Conservation (phyloP, 306 rosid species). For the Corylus americana region DNA sequence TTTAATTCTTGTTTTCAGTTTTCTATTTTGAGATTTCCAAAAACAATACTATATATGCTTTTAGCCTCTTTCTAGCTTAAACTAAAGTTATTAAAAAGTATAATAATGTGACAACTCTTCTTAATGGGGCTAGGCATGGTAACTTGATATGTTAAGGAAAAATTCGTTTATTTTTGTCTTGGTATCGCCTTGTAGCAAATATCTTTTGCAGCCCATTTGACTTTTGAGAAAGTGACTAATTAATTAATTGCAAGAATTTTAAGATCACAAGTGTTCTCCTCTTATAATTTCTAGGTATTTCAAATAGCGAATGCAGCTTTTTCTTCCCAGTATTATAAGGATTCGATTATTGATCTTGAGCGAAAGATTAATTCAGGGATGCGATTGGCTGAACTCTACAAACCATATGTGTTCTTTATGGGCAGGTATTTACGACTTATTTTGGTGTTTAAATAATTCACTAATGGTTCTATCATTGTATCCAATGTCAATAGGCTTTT, state of each 20-base stretch:
- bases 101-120: too few species aligned
- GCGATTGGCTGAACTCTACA: slow-evolving; percentile 34
- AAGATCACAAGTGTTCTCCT: too few species aligned
- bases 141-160: background rate
- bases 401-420: slow-evolving; percentile 30
- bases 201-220: too few species aligned
- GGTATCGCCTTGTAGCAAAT: background rate
- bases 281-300: slow-evolving; percentile 26
- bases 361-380: background rate
- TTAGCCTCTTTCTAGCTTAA: too few species aligned
- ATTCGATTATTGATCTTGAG: background rate
- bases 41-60: too few species aligned
- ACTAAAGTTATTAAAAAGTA: too few species aligned
- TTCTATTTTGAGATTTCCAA: too few species aligned
- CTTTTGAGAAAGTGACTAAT: too few species aligned
- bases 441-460: background rate
- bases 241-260: too few species aligned
- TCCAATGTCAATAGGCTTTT: too few species aligned
- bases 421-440: slow-evolving; percentile 31
- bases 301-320: slow-evolving; percentile 13
- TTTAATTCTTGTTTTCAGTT: background rate
- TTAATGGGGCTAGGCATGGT: background rate
- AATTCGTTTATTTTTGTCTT: background rate
- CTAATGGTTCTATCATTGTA: background rate
- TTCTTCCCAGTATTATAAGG: background rate